Conservation (phyloP, 805 yeast species). For the Candida andamanensis region DNA sequence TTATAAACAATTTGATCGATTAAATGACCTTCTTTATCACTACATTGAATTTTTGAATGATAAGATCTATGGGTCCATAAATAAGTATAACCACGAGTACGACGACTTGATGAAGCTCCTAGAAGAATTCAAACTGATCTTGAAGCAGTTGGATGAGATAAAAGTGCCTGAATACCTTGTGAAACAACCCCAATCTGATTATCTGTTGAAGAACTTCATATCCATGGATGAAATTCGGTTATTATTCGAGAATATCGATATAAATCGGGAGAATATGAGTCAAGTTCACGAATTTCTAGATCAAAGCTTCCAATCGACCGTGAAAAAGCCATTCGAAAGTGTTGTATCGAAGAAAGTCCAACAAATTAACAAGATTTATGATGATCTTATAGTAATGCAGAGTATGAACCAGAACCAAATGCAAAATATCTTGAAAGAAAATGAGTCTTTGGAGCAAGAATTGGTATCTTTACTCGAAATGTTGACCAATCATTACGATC, state of each 20-base stretch:
- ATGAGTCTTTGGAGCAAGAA: constrained; percentile 54
- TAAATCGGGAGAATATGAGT: constrained; percentile 22
- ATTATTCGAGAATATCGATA: constrained; percentile 21
- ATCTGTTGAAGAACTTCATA: constrained; percentile 26
- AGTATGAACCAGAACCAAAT: constrained; percentile 16
- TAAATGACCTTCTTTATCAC: constrained; percentile 5
- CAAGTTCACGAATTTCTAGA: constrained; percentile 15
- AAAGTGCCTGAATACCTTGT: constrained; percentile 23
- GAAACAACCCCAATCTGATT: neutral
- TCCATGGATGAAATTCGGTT: constrained; percentile 26
- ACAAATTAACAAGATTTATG: constrained; percentile 13
- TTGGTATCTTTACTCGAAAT: constrained; percentile 66
- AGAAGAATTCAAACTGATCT: constrained; percentile 19
- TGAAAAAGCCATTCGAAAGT: constrained; percentile 12
- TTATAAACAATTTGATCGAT: constrained; percentile 12
- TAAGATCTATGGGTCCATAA: constrained; percentile 11
- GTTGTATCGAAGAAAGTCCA: constrained; percentile 12
- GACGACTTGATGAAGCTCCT: constrained; percentile 20
- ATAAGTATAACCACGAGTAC: constrained; percentile 8
- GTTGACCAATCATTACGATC: constrained; percentile 79
- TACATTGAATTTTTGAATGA: constrained; percentile 10
- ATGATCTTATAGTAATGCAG: constrained; percentile 14
- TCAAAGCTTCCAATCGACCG: constrained; percentile 13
- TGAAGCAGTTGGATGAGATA: constrained; percentile 19
- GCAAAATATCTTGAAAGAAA: constrained; percentile 32